A percentile compares a stretch with the other conserved stretches of the same genome.
phyloP scores from a whole-genome alignment of 192 early-diverging fungal genomes.

The Cetraspora pellucida region DNA sequence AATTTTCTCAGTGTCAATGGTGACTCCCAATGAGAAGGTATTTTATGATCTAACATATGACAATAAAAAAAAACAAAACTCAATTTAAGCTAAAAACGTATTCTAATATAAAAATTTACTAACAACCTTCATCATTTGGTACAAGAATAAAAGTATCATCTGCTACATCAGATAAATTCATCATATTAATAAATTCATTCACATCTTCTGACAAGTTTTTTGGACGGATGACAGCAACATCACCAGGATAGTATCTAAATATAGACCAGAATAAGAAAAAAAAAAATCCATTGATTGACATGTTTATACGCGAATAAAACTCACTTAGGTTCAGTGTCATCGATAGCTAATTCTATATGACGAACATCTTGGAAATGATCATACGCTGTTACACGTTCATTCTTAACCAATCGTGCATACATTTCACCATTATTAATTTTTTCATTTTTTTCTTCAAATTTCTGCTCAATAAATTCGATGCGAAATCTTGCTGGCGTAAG shows the following conservation, averaged over 20 bases:
- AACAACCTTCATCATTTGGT: constrained; percentile 52
- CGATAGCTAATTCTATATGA: constrained; percentile 66
- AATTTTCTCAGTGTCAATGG: constrained; percentile 74
- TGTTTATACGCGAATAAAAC: background rate
- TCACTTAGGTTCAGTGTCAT: constrained; percentile 31
- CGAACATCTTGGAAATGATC: constrained; percentile 96
- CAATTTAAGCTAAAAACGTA: background rate
- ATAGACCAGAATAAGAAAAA: background rate
- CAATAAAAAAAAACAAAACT: background rate
- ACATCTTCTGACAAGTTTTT: constrained; percentile 74
- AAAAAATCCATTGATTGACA: background rate
- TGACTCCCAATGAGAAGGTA: constrained; percentile 55
- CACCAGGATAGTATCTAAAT: constrained; percentile 72
- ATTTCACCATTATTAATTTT: constrained; percentile 38
- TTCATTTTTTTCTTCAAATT: background rate
- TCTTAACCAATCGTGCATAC: constrained; percentile 47
- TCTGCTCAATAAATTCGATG: constrained; percentile 48
- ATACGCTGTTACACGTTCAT: constrained; percentile 69
- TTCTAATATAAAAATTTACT: background rate
- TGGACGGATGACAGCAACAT: constrained; percentile 78
- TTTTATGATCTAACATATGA: constrained; percentile 41
- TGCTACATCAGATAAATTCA: constrained; percentile 69
- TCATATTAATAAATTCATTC: constrained; percentile 63
- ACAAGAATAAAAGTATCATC: constrained; percentile 62
- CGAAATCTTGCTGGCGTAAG: constrained; percentile 42